Evolutionary conservation across 225 moss, liverwort and hornwort species (phyloP).

Genomic region (Rhytidiadelphus loreus): DNA sequence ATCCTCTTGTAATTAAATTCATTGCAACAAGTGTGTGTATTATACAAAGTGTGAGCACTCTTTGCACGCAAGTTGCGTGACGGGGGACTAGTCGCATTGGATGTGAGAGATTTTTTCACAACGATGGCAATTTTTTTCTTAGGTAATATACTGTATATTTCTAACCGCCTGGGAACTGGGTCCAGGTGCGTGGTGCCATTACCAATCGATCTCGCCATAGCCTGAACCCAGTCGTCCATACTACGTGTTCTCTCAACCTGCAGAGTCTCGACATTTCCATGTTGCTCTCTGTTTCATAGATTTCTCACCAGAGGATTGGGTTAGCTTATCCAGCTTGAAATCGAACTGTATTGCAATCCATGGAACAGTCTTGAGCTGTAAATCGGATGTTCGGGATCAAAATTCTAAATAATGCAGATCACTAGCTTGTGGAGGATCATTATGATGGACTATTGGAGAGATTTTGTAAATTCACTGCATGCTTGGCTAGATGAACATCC

Average conservation of each 20-base stretch:
- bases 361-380: neutral
- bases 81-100: neutral
- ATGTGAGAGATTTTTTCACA: slow-evolving; percentile 1
- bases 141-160: neutral
- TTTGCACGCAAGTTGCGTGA: slow-evolving; percentile 16
- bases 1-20: too few species aligned
- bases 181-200: neutral
- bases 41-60: neutral
- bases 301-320: neutral
- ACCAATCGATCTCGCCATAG: neutral
- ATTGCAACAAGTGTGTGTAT: neutral
- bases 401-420: neutral
- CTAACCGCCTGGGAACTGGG: slow-evolving; percentile 5
- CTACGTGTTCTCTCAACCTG: neutral
- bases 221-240: neutral
- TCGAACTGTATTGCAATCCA: neutral
- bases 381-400: neutral
- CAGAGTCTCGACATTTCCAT: neutral
- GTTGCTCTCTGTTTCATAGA: neutral
- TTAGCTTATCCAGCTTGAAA: neutral
- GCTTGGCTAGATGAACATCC: neutral
- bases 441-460: neutral
- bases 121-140: neutral
- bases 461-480: neutral
- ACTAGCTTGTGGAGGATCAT: neutral